Evolutionary conservation across 2,329 filamentous ascomycete species (phyloP), one percentile per base, ranked within the genome.

Genomic region (Hymenoscyphus albidus): DNA sequence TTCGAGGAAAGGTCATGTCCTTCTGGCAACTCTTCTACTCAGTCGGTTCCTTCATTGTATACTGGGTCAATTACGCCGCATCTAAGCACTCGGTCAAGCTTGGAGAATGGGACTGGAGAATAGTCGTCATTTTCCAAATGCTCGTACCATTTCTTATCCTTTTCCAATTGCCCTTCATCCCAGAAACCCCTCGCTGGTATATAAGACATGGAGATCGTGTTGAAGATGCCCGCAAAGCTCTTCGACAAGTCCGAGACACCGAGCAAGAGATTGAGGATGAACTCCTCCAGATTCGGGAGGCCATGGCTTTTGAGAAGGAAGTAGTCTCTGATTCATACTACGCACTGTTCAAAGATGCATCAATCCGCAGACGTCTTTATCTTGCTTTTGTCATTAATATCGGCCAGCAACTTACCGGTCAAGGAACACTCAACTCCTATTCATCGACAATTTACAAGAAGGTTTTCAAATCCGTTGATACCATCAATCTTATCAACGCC

Each of bases 361-460:
- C 87, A 12, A 77, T 91, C 58, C 83, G 88, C 70, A 89, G 87
- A 80, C 84, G 88, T 62, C 81, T 91, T 68, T 77, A 80, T 57
- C 81, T 91, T 42, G 87, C 87, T 44, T 83, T 89, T 69, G 77
- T 89, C 62, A 78, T 91, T 77, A 91, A 91, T 74, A 82, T 88
- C 61, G 88, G 88, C 61, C 88, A 91, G 76, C 88, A 91, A 76
- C 81, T 91, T 59, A 88, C 88, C 13, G 88, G 88, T 32, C 88
- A 91, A 76, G 89, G 88, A 67, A 88, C 87, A 1, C 81, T 91
- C 69, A 91, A 91, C 81, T 83, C 84, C 3, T 91, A 91, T 80
- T 88, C 84, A 22, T 89, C 88, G n/a, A 84, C 85, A 70, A 88
- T 91, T 72, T 91, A 91, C 79, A 85, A 89, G 77, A 87, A 88